A percentile compares a stretch with the other conserved stretches of the same genome.
phyloP scores from a whole-genome alignment of 371 early-diverging fungal species.

The Batkoa obscura region DNA sequence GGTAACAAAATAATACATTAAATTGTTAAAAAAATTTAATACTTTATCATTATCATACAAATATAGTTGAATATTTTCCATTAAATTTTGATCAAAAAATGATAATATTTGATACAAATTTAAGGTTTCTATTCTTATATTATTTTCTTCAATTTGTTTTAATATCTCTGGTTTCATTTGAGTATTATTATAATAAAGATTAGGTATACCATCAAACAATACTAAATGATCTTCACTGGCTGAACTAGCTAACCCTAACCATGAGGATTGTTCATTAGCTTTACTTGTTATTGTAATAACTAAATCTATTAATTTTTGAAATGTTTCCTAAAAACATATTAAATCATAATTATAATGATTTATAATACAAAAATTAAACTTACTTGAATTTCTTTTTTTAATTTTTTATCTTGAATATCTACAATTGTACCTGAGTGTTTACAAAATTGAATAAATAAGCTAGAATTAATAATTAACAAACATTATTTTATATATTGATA shows the following conservation, averaged over 20 bases:
- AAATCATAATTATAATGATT: neutral
- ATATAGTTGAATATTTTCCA: neutral
- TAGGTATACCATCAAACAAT: neutral
- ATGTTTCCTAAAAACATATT: neutral
- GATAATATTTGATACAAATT: neutral
- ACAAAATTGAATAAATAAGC: neutral
- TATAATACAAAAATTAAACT: neutral
- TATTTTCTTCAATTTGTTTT: no score
- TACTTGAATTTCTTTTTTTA: neutral
- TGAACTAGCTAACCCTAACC: neutral
- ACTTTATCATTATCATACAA: neutral
- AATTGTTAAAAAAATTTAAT: constrained; percentile 27
- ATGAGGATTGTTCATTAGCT: constrained; percentile 1
- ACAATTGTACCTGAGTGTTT: neutral
- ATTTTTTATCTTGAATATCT: neutral
- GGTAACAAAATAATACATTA: constrained; percentile 60
- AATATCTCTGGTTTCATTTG: neutral
- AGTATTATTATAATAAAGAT: neutral
- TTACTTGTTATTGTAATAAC: neutral
- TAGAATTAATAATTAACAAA: neutral
- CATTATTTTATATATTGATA: neutral
- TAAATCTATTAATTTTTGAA: constrained; percentile 1
- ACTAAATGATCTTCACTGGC: neutral
- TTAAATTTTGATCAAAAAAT: neutral
- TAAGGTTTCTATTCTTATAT: neutral